Conservation (phyloP, 768 basidiomycete species). For the Russula sp. region DNA sequence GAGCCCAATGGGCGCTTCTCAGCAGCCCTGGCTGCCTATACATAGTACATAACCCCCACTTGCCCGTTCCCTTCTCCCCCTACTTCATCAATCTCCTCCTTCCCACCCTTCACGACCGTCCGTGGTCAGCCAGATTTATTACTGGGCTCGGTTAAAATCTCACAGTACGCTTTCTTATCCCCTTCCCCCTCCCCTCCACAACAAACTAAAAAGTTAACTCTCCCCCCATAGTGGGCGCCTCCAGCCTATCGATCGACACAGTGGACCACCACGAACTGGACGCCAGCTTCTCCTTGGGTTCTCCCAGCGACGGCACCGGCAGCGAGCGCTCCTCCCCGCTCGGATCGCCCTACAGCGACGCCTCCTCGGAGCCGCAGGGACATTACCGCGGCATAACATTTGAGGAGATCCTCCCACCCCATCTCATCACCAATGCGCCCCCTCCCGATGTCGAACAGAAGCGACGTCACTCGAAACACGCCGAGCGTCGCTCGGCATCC, state of each 20-base stretch:
- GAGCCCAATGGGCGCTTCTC: too few relatives aligned
- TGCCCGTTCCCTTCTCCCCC: too few relatives aligned
- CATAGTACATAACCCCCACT: too few relatives aligned
- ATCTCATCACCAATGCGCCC: constrained; percentile 10
- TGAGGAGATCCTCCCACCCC: constrained; percentile 2
- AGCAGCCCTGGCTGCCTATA: too few relatives aligned
- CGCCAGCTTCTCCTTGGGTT: not conserved
- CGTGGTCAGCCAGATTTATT: too few relatives aligned
- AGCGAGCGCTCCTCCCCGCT: not conserved
- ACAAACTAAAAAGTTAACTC: not conserved
- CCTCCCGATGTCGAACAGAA: not conserved
- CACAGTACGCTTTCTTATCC: too few relatives aligned
- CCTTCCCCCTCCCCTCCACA: not conserved
- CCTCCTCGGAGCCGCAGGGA: not conserved
- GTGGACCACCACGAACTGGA: not conserved
- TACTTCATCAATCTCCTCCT: too few relatives aligned
- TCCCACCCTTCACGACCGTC: too few relatives aligned
- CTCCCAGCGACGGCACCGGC: not conserved
- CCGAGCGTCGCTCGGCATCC: not conserved
- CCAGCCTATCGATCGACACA: not conserved
- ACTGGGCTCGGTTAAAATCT: too few relatives aligned
- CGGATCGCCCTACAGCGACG: too few relatives aligned
- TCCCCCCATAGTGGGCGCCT: not conserved
- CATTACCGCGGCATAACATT: constrained; percentile 15
- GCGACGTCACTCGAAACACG: not conserved